Conservation (phyloP, 2,329 filamentous ascomycete species). For the Xylaria sp. region DNA sequence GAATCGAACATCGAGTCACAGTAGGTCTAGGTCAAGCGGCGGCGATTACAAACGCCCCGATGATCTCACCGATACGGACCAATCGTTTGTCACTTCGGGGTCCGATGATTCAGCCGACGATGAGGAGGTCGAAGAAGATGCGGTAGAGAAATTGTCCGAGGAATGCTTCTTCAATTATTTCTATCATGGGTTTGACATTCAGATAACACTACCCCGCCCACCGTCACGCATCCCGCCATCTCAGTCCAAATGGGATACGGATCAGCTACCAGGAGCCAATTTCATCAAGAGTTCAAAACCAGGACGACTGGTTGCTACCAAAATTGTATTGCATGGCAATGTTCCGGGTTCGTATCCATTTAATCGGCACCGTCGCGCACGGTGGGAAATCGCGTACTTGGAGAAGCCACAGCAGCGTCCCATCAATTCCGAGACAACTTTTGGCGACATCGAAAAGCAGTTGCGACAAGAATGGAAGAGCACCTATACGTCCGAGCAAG, state of each 20-base stretch:
- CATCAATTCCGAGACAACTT: constrained; percentile 78
- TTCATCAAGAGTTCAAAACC: constrained; percentile 51
- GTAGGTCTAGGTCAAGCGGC: constrained; percentile 53
- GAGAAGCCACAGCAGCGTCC: constrained; percentile 50
- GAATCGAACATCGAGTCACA: constrained; percentile 59
- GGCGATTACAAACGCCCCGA: constrained; percentile 55
- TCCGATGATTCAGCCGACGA: constrained; percentile 72
- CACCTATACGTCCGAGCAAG: constrained; percentile 63
- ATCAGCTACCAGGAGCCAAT: constrained; percentile 38
- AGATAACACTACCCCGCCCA: constrained; percentile 78
- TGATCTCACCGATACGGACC: constrained; percentile 73
- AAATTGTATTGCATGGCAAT: constrained; percentile 92
- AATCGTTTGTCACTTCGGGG: constrained; percentile 73
- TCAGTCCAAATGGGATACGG: constrained; percentile 38
- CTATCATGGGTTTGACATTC: constrained; percentile 89
- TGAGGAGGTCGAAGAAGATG: constrained; percentile 62
- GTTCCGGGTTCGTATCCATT: constrained; percentile 96
- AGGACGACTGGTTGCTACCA: constrained; percentile 81
- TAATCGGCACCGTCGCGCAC: constrained; percentile 87
- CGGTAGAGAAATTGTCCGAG: constrained; percentile 60
- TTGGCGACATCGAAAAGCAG: constrained; percentile 71
- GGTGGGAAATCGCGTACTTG: constrained; percentile 78
- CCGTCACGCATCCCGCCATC: constrained; percentile 69
- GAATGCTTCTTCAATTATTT: constrained; percentile 99
- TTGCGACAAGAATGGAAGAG: constrained; percentile 74